phyloP scores from a whole-genome alignment of 106 monocot species.

The Dendrobium catenatum region DNA sequence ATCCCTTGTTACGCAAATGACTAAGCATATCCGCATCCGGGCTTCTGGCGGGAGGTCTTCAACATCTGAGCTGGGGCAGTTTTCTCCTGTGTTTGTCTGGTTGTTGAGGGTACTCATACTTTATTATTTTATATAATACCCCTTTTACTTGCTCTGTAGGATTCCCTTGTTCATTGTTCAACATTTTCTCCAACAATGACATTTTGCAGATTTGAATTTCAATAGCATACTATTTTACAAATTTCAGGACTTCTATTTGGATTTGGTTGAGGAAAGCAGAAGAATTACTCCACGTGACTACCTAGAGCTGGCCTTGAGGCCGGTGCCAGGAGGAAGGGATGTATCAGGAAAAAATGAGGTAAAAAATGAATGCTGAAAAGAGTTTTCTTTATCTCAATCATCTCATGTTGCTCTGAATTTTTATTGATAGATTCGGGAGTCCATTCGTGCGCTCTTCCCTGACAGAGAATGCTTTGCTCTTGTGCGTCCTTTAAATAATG shows the following conservation, averaged over 20 bases:
- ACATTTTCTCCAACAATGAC: not conserved
- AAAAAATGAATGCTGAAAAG: not conserved
- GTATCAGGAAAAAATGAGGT: slow-evolving; percentile 76
- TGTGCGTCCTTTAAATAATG: slow-evolving; percentile 83
- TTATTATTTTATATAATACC: not conserved
- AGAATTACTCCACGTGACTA: slow-evolving; percentile 92
- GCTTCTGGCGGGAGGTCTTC: slow-evolving; percentile 70
- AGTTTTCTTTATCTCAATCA: not conserved
- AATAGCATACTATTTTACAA: not conserved
- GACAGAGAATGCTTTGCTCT: slow-evolving; percentile 96
- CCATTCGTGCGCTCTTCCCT: slow-evolving; percentile 91
- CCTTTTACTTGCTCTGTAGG: not conserved
- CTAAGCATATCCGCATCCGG: slow-evolving; percentile 92
- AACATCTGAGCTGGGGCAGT: slow-evolving; percentile 60
- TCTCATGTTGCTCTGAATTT: not conserved
- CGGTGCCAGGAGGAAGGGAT: slow-evolving; percentile 63
- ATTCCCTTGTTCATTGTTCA: not conserved
- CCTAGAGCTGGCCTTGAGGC: slow-evolving; percentile 86
- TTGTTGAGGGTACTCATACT: slow-evolving; percentile 35
- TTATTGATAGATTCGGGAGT: slow-evolving; percentile 70
- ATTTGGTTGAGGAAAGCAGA: slow-evolving; percentile 71
- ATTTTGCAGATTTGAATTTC: not conserved
- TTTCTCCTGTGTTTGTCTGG: slow-evolving; percentile 75
- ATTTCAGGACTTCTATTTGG: slow-evolving; percentile 71
- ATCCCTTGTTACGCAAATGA: slow-evolving; percentile 72